Base-by-base conservation (phyloP, 352 stramenopile species). In the Phytophthora foliorum region DNA sequence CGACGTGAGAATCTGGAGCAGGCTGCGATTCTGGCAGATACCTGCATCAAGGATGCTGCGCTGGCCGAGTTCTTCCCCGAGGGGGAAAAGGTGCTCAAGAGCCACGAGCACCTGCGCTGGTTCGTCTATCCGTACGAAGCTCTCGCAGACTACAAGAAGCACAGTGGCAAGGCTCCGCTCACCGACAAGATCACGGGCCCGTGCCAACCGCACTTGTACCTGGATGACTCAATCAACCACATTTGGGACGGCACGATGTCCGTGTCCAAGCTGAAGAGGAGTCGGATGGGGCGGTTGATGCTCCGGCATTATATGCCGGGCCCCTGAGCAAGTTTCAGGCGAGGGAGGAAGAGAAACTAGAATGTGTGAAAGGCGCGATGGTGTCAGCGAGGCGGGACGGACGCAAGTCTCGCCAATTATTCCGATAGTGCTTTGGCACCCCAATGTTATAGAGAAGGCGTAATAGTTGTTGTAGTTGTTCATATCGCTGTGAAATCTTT, bases 41-140 rank as follows among this genome's bases (percentile, higher is more conserved):
- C 41, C 13, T 78, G 55, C 16, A 78, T 78, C 11, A 68, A 78
- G 56, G 57, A 78, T 34, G 66, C 71, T 22, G 49, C 50, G 10
- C 27, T 63, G 25, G 36, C 67, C 3, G 67, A 64, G n/a, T 49
- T 16, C 0, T 78, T 72, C 27, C 56, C 60, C 17, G 52, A 75
- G 42, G 61, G 49, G 7, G 24, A 79, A 53, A 77, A 67, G 34
- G 52, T 81, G n/a, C 14, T 48, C 14, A 50, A 69, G 29, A 62
- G 19, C 25, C 62, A 77, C 38, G 74, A 81, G 32, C 22, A 24
- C 9, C 32, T 81, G 36, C 70, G 74, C 16, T 81, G 74, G 74
- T 79, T 81, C 24, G 58, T 70, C 16, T 81, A 81, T 25, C 70
- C 74, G 16, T 57, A 57, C 17, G 74, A 81, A 34, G 70, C 57